phyloP scores from a whole-genome alignment of 805 yeast species.

The Ogataea minuta region DNA sequence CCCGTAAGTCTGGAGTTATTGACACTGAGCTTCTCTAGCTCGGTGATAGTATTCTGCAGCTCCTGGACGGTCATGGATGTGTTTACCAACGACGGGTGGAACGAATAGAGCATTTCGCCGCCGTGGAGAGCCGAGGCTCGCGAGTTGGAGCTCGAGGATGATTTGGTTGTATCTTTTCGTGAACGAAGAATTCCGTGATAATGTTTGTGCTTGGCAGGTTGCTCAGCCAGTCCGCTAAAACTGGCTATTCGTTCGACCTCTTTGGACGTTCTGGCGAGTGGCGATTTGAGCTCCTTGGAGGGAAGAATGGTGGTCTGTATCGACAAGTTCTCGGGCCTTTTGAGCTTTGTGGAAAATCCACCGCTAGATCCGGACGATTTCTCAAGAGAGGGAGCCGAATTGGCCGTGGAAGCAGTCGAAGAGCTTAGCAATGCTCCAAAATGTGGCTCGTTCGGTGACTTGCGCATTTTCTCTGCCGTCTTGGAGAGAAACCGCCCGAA shows the following conservation, averaged over 20 bases:
- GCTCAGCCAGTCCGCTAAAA: conserved; percentile 16
- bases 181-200: conserved; percentile 30
- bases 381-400: conserved; percentile 12
- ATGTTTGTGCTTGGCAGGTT: conserved; percentile 25
- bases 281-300: conserved; percentile 30
- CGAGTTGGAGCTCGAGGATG: conserved; percentile 41
- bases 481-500: conserved; percentile 22
- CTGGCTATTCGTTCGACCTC: conserved; percentile 33
- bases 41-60: conserved; percentile 30
- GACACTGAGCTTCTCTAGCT: conserved; percentile 30
- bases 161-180: conserved; percentile 33
- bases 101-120: conserved; percentile 37
- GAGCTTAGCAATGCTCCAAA: background rate
- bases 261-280: conserved; percentile 30
- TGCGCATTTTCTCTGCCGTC: conserved; percentile 25
- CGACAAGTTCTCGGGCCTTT: conserved; percentile 28
- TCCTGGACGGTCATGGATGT: conserved; percentile 30
- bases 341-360: conserved; percentile 24
- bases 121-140: conserved; percentile 30
- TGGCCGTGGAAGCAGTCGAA: conserved; percentile 2
- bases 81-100: conserved; percentile 30
- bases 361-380: conserved; percentile 4
- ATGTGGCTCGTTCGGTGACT: conserved; percentile 15
- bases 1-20: conserved; percentile 29
- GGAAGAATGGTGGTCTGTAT: conserved; percentile 29